These are phyloP conservation scores for Aurinia saxatilis DNA, from an alignment of 345 rosid species.

Conservation along the genomic window DNA sequence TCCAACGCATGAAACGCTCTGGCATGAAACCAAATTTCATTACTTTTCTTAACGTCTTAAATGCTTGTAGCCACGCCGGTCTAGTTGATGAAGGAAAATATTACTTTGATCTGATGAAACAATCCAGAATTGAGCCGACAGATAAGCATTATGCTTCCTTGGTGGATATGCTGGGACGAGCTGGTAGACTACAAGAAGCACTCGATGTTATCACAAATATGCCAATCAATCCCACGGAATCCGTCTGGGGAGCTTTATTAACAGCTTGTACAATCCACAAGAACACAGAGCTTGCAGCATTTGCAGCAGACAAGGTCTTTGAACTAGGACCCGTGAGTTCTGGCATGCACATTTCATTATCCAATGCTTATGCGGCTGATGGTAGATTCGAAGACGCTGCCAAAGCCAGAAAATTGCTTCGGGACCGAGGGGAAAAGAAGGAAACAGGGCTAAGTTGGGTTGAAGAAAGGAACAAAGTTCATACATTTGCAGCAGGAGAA, in stretches of 20 bases:
- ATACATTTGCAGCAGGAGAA: constrained; percentile 82
- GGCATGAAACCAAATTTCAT: constrained; percentile 76
- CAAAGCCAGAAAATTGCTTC: constrained; percentile 65
- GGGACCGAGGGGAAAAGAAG: constrained; percentile 78
- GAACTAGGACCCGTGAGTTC: constrained; percentile 63
- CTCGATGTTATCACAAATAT: constrained; percentile 43
- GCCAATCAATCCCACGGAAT: constrained; percentile 71
- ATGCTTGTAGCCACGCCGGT: constrained; percentile 92
- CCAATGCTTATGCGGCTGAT: constrained; percentile 87
- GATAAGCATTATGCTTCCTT: constrained; percentile 79
- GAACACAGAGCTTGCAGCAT: constrained; percentile 67
- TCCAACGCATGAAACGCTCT: constrained; percentile 43
- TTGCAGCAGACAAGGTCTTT: constrained; percentile 65
- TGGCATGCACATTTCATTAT: constrained; percentile 59
- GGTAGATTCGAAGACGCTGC: constrained; percentile 87
- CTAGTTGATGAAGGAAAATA: constrained; percentile 51
- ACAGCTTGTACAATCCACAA: constrained; percentile 73
- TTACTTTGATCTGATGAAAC: constrained; percentile 68
- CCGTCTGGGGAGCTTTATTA: constrained; percentile 83
- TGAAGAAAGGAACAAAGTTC: constrained; percentile 78
- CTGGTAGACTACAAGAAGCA: constrained; percentile 76
- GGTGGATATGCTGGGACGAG: constrained; percentile 77
- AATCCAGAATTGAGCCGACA: constrained; percentile 54
- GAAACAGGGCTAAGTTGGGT: constrained; percentile 94
- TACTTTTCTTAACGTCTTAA: constrained; percentile 61